Conservation (phyloP, 257 asterid genomes). For the Rhazya stricta region DNA sequence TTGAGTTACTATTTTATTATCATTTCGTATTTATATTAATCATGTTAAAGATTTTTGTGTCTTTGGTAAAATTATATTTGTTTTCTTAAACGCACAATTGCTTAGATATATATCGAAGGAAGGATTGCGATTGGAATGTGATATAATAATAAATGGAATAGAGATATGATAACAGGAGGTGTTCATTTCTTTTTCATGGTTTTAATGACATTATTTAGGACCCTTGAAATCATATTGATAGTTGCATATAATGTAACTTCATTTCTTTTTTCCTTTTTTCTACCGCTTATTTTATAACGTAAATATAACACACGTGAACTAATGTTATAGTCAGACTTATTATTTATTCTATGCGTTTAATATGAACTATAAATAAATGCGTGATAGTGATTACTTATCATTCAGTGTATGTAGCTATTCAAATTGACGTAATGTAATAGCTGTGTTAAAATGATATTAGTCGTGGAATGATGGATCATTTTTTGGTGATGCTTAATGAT, state of each 20-base stretch:
- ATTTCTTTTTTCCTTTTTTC: neutral
- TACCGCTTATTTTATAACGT: neutral
- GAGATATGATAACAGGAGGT: neutral
- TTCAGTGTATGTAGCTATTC: neutral
- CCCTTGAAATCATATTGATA: constrained; percentile 3
- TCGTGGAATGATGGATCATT: neutral
- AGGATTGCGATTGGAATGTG: too few species aligned
- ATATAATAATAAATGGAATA: too few species aligned
- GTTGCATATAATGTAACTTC: neutral
- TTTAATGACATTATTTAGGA: constrained; percentile 10
- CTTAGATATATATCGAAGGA: too few species aligned
- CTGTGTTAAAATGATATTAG: neutral
- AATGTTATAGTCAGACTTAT: too few species aligned
- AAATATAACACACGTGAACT: too few species aligned
- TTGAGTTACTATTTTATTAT: neutral
- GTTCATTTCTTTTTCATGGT: constrained; percentile 16
- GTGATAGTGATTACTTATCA: too few species aligned
- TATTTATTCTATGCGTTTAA: too few species aligned
- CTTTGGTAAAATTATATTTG: too few species aligned
- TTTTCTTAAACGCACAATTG: too few species aligned
- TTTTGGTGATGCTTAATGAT: neutral
- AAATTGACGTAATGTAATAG: too few species aligned
- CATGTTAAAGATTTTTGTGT: too few species aligned
- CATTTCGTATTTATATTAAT: neutral
- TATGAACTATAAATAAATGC: too few species aligned